Conservation (phyloP, 2,329 filamentous ascomycete genomes). For the Gaeumannomyces tritici region DNA sequence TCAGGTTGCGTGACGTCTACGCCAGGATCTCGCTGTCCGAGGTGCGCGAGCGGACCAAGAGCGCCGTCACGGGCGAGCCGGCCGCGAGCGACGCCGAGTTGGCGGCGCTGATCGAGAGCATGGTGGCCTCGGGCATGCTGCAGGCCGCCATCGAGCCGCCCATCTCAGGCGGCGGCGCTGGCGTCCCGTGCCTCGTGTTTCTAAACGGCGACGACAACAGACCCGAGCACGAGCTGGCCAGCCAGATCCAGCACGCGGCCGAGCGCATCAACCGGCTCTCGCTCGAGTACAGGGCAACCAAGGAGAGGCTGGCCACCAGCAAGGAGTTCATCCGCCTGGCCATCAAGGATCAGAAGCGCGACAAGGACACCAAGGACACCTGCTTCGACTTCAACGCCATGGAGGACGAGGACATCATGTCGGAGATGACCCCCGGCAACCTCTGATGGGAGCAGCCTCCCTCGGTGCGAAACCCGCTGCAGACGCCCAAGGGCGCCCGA, state of each 20-base stretch:
- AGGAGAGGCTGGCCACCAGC: slow-evolving; percentile 43
- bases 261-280: slow-evolving; percentile 33
- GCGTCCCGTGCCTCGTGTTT: slow-evolving; percentile 42
- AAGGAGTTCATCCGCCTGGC: slow-evolving; percentile 45
- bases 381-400: slow-evolving; percentile 33
- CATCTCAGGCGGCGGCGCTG: slow-evolving; percentile 7
- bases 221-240: slow-evolving; percentile 40
- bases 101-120: slow-evolving; percentile 36
- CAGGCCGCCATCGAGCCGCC: slow-evolving; percentile 40
- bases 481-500: no score
- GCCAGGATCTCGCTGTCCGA: slow-evolving; percentile 45
- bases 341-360: slow-evolving; percentile 34
- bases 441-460: background rate
- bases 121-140: slow-evolving; percentile 47
- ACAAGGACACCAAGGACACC: slow-evolving; percentile 26
- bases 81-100: slow-evolving; percentile 33
- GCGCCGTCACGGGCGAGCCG: slow-evolving; percentile 39
- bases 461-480: background rate
- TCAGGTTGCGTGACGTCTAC: slow-evolving; percentile 65
- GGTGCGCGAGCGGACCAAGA: slow-evolving; percentile 39
- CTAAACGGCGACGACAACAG: slow-evolving; percentile 28
- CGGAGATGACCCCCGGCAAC: slow-evolving; percentile 21
- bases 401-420: slow-evolving; percentile 55
- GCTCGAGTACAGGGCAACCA: slow-evolving; percentile 38
- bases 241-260: slow-evolving; percentile 31